Evolutionary conservation across 176 grass and related monocot species (phyloP).

Genomic region (Eleusine indica): DNA sequence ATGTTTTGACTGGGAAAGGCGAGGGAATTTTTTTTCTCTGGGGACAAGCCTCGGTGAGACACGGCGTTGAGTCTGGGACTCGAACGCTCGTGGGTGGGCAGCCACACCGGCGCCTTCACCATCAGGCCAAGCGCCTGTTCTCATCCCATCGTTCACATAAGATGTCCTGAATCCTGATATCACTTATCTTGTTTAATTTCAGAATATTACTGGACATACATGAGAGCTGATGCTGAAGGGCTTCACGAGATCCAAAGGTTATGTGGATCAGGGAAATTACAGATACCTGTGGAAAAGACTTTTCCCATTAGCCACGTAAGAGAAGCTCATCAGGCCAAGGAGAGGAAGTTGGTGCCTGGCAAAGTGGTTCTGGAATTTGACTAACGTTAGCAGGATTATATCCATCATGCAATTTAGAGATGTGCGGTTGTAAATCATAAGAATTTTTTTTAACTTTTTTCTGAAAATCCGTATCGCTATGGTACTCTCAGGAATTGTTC

Average conservation of each 20-base stretch:
- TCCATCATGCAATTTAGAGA: neutral
- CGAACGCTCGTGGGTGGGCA: too few species aligned
- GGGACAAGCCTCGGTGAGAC: too few species aligned
- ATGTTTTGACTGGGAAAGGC: too few species aligned
- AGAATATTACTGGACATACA: conserved; percentile 99
- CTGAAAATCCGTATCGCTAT: conserved; percentile 22
- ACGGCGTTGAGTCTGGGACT: too few species aligned
- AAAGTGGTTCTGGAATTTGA: conserved; percentile 90
- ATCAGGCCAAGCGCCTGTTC: too few species aligned
- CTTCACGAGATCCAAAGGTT: conserved; percentile 79
- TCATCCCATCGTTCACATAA: conserved; percentile 8
- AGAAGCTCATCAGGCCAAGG: conserved; percentile 89
- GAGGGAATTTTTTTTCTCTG: too few species aligned
- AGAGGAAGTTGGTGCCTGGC: conserved; percentile 74
- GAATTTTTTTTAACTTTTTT: neutral
- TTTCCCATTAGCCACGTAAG: conserved; percentile 71
- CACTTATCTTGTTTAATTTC: conserved; percentile 33
- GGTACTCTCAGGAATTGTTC: conserved; percentile 5
- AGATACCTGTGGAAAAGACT: conserved; percentile 88
- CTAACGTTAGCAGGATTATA: conserved; percentile 41
- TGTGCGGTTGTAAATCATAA: conserved; percentile 51
- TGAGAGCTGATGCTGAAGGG: conserved; percentile 92
- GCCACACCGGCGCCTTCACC: too few species aligned
- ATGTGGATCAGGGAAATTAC: conserved; percentile 68
- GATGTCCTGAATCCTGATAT: conserved; percentile 31